These are phyloP conservation scores for Candida quercuum DNA, from an alignment of 805 yeast species.

Conservation along the genomic window DNA sequence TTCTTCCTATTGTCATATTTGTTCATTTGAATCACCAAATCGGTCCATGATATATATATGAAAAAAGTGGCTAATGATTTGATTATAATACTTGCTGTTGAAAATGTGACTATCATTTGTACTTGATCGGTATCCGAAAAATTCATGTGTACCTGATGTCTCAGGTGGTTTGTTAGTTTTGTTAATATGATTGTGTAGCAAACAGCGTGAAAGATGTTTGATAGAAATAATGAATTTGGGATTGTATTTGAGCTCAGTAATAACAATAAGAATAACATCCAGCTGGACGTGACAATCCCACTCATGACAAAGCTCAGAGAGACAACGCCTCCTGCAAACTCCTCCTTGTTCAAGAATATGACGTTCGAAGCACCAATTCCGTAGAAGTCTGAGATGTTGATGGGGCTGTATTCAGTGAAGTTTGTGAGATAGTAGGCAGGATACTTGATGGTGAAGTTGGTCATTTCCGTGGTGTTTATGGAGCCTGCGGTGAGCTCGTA, in stretches of 20 bases:
- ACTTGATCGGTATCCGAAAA: conserved; percentile 47
- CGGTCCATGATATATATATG: conserved; percentile 51
- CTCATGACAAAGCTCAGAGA: conserved; percentile 46
- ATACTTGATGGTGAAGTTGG: conserved; percentile 12
- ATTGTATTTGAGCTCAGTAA: conserved; percentile 50
- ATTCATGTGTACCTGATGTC: conserved; percentile 45
- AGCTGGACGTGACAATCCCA: conserved; percentile 53
- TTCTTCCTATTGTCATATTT: conserved; percentile 26
- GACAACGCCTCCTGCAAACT: conserved; percentile 33
- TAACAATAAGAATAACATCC: conserved; percentile 64
- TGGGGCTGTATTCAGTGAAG: conserved; percentile 26
- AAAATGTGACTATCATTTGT: conserved; percentile 31
- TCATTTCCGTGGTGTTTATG: not conserved
- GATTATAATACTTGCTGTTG: conserved; percentile 32
- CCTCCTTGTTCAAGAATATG: conserved; percentile 23
- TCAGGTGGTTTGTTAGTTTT: conserved; percentile 40
- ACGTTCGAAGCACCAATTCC: not conserved
- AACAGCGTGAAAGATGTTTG: conserved; percentile 52
- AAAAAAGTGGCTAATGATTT: conserved; percentile 37
- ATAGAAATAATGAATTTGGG: conserved; percentile 51
- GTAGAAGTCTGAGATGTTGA: not conserved
- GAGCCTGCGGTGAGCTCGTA: conserved; percentile 21
- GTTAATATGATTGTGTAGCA: conserved; percentile 47
- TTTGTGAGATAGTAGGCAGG: conserved; percentile 46
- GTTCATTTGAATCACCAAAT: conserved; percentile 37